These are phyloP conservation scores for Penicillium hesseltinei DNA, from an alignment of 2,329 filamentous ascomycete genomes.

Conservation along the genomic window DNA sequence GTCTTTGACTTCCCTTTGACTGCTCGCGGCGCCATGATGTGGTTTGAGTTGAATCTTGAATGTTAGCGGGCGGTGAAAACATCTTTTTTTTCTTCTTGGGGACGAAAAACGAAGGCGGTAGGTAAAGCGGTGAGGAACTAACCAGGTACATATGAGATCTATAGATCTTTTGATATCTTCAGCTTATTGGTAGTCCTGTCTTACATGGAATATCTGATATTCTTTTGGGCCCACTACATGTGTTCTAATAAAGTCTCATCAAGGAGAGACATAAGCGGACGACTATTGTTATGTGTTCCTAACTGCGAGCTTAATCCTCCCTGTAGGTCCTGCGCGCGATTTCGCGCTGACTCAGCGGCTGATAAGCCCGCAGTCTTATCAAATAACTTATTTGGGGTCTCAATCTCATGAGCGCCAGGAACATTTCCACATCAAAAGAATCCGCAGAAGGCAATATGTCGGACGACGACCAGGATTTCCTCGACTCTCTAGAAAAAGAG, in stretches of 20 bases:
- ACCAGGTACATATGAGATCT: neutral
- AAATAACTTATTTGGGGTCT: neutral
- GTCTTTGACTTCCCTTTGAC: conserved; percentile 29
- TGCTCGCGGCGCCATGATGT: conserved; percentile 35
- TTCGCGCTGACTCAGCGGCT: conserved; percentile 36
- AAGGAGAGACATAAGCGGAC: neutral
- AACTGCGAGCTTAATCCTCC: neutral
- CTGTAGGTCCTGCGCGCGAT: neutral
- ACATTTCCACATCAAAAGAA: neutral
- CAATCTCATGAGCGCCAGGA: neutral
- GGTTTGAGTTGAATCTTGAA: conserved; percentile 8
- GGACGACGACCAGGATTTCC: conserved; percentile 69
- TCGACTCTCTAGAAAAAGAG: conserved; percentile 78
- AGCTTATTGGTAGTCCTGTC: neutral
- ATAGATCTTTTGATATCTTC: neutral
- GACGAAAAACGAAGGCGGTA: conserved; percentile 4
- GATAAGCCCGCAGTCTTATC: conserved; percentile 30
- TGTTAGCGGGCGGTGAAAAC: conserved; percentile 8
- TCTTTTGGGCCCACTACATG: too few species aligned
- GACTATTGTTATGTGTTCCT: neutral
- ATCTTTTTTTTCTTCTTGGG: conserved; percentile 18
- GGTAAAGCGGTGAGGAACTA: conserved; percentile 1
- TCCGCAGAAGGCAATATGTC: conserved; percentile 40
- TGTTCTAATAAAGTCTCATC: too few species aligned
- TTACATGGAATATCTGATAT: neutral